phyloP scores from a whole-genome alignment of 768 basidiomycete species.

The Gelatoporia subvermispora region DNA sequence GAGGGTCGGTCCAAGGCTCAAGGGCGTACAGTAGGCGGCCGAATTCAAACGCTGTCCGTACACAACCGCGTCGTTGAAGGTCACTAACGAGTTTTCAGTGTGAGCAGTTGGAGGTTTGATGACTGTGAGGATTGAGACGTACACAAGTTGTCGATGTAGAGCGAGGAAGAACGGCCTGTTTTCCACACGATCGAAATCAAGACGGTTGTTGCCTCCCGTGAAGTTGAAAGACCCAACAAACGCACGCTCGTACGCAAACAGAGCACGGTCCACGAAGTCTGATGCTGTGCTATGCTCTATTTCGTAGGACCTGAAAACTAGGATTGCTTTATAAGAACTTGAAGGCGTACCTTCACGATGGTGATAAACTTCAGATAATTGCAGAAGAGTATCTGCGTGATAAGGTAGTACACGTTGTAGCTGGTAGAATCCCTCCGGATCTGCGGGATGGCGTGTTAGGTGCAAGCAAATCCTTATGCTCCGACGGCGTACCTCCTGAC shows the following conservation, averaged over 20 bases:
- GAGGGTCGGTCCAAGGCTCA: slow-evolving; percentile 86
- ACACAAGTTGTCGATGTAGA: slow-evolving; percentile 79
- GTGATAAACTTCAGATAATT: slow-evolving; percentile 77
- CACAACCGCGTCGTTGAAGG: slow-evolving; percentile 83
- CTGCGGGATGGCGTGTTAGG: slow-evolving; percentile 28
- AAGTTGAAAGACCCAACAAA: slow-evolving; percentile 86
- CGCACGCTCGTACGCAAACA: slow-evolving; percentile 90
- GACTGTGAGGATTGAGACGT: slow-evolving; percentile 19
- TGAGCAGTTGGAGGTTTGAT: not conserved
- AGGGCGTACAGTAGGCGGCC: slow-evolving; percentile 79
- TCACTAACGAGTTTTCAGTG: slow-evolving; percentile 44
- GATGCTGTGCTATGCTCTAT: slow-evolving; percentile 79
- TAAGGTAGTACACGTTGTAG: slow-evolving; percentile 78
- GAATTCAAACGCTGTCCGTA: slow-evolving; percentile 88
- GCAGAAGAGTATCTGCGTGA: slow-evolving; percentile 89
- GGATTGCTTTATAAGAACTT: slow-evolving; percentile 6
- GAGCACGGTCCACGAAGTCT: slow-evolving; percentile 86
- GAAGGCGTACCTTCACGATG: slow-evolving; percentile 95
- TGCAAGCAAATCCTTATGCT: not conserved
- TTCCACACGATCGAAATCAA: slow-evolving; percentile 89
- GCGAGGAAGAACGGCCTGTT: slow-evolving; percentile 92
- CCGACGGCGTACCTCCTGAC: slow-evolving; percentile 57
- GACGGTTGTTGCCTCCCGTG: slow-evolving; percentile 71
- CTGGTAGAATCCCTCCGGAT: slow-evolving; percentile 74
- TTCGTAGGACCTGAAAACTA: not conserved